Percentiles rank a stretch among this genome's conserved stretches.
Conservation (phyloP, 2,329 filamentous ascomycete genomes). For the Alternaria rosae region DNA sequence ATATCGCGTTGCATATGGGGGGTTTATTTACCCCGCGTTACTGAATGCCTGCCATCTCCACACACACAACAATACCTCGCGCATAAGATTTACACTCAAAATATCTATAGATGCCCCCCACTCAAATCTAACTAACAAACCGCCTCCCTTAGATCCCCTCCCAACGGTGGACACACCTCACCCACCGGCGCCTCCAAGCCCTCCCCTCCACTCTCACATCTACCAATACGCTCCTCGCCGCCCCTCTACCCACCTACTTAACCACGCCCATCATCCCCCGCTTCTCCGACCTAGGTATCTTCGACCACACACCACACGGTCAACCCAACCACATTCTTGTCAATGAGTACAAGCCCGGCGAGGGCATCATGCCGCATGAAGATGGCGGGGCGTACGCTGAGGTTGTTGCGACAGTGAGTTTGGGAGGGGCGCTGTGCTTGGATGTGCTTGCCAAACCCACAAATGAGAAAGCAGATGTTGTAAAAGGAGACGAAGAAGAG, state of each 20-base stretch:
- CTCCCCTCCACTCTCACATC: conserved; percentile 83
- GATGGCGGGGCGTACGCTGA: conserved; percentile 88
- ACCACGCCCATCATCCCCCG: conserved; percentile 71
- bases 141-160: conserved; percentile 56
- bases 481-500: conserved; percentile 38
- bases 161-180: conserved; percentile 81
- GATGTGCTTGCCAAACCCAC: conserved; percentile 66
- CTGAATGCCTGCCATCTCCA: neutral
- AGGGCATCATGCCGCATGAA: conserved; percentile 98
- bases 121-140: too few species aligned
- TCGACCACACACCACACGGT: conserved; percentile 72
- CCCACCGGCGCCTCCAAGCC: conserved; percentile 88
- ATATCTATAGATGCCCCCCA: too few species aligned
- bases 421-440: conserved; percentile 79
- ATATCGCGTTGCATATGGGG: neutral
- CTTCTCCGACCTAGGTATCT: conserved; percentile 58
- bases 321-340: conserved; percentile 90
- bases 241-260: conserved; percentile 79
- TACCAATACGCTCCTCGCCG: conserved; percentile 74
- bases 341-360: conserved; percentile 86
- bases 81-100: too few species aligned
- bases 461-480: conserved; percentile 54
- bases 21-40: neutral
- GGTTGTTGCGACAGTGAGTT: conserved; percentile 88
- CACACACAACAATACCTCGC: too few species aligned